These are phyloP conservation scores for Eucalyptus decipiens DNA, from an alignment of 345 rosid genomes.

Conservation along the genomic window DNA sequence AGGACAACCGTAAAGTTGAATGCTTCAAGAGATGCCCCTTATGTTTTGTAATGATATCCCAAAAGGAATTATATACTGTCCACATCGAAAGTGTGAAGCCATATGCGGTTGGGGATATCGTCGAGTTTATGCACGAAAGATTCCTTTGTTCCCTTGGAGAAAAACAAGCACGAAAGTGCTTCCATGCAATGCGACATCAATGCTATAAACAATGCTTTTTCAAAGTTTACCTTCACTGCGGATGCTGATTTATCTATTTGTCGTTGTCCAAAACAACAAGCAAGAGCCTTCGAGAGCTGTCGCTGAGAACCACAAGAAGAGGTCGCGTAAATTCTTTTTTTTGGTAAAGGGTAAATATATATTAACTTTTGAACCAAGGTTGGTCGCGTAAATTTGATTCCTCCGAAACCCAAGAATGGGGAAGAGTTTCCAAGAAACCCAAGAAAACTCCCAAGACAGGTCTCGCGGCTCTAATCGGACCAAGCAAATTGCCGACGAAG, in stretches of 20 bases:
- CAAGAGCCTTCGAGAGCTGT: too few relatives aligned
- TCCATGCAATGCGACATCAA: background rate
- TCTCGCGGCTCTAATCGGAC: too few relatives aligned
- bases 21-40: constrained; percentile 77
- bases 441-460: too few relatives aligned
- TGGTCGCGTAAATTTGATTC: too few relatives aligned
- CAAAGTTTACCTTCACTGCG: constrained; percentile 70
- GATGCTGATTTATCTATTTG: constrained; percentile 57
- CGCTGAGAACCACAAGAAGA: too few relatives aligned
- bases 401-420: too few relatives aligned
- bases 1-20: constrained; percentile 53
- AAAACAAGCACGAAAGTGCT: constrained; percentile 11
- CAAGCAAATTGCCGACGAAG: too few relatives aligned
- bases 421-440: too few relatives aligned
- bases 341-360: too few relatives aligned
- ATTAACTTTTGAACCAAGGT: too few relatives aligned
- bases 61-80: constrained; percentile 67
- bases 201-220: constrained; percentile 33
- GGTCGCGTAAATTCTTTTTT: too few relatives aligned
- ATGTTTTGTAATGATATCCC: constrained; percentile 86
- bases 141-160: constrained; percentile 46
- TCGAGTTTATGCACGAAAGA: constrained; percentile 76
- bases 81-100: constrained; percentile 64
- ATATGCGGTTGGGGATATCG: constrained; percentile 45
- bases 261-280: too few relatives aligned